Base-by-base conservation (phyloP, 2,329 filamentous ascomycete genomes). In the Colletotrichum neosansevieriae region DNA sequence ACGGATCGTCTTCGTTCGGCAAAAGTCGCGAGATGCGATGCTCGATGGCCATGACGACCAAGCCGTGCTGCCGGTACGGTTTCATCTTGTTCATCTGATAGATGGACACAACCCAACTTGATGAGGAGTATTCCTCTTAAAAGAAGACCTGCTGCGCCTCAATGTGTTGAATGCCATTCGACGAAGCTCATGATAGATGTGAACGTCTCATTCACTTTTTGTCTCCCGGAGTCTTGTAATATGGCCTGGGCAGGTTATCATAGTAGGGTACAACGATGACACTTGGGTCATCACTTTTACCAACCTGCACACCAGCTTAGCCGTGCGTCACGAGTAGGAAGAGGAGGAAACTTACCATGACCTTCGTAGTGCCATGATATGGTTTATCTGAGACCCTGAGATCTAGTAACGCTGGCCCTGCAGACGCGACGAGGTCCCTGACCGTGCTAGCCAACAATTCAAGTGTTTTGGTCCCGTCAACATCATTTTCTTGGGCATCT, bases 41-140 rank as follows among this genome's bases (percentile, higher is more conserved):
- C 29, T 73, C 76, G 17, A 80, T 64, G 6, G 75, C 71, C 72
- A 78, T 74, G 56, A 76, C 76, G 19, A 78, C 66, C 6, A 78
- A 70, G 4, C 58, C 51, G 17, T 67, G 63, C 10, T 29, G 58
- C 10, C 53, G 32, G 7, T 24, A 24, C 2, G 19, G 57, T 6
- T 47, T 36, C 45, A 64, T 57, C 19, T 54, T 19, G 7, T 64
- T 36, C 9, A 67, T 11, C 13, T 64, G 29, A 2, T n/a, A 34
- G 0, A 58, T 21, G 6, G 51, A 60, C n/a, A 64, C 53, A 2
- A 58, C 38, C 64, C 64, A n/a, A n/a, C n/a, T 29, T 29, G 6
- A 29, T 6, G 6, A 29, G 29, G 6, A 29, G 29, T 29, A 7
- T 29, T 7, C 7, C 2, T 29, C 29, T 3, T 29, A 29, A 29